Conservation (phyloP, 768 basidiomycete species). For the Gloeophyllum trabeum region DNA sequence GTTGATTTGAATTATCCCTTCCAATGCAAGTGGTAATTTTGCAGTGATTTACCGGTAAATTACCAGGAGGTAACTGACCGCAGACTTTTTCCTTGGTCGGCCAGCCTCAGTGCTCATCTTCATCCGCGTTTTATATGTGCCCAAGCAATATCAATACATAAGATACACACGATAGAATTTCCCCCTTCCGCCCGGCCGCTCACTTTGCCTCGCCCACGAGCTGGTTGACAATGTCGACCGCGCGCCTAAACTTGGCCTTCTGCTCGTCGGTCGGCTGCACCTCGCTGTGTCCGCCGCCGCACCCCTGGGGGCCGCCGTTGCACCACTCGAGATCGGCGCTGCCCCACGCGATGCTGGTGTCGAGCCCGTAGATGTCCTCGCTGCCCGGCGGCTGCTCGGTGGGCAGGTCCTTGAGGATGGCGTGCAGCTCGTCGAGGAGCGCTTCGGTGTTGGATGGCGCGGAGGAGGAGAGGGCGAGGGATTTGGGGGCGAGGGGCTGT, state of each 20-base stretch:
- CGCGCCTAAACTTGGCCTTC: conserved; percentile 56
- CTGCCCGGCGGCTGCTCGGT: conserved; percentile 44
- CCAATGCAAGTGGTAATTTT: too few species aligned
- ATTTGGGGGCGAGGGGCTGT: conserved; percentile 31
- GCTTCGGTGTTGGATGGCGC: conserved; percentile 19
- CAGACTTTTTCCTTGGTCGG: too few species aligned
- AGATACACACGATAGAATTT: too few species aligned
- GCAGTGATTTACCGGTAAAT: too few species aligned
- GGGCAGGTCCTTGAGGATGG: conserved; percentile 49
- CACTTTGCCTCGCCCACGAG: conserved; percentile 22
- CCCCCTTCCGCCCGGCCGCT: too few species aligned
- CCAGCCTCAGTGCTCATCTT: too few species aligned
- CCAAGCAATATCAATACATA: too few species aligned
- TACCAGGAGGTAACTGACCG: too few species aligned
- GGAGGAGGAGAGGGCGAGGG: conserved; percentile 15
- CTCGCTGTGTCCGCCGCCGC: conserved; percentile 35
- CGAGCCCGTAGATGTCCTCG: conserved; percentile 62
- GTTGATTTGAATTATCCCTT: too few species aligned
- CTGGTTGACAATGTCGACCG: conserved; percentile 53
- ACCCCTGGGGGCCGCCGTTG: conserved; percentile 53
- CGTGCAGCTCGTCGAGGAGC: conserved; percentile 46
- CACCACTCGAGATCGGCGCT: conserved; percentile 48
- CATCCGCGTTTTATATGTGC: too few species aligned
- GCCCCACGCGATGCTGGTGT: conserved; percentile 53
- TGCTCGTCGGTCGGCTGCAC: conserved; percentile 46